A percentile compares a stretch with the other conserved stretches of the same genome.
Conservation (phyloP, 495 filamentous ascomycete species). For the Podospora pseudocomata region DNA sequence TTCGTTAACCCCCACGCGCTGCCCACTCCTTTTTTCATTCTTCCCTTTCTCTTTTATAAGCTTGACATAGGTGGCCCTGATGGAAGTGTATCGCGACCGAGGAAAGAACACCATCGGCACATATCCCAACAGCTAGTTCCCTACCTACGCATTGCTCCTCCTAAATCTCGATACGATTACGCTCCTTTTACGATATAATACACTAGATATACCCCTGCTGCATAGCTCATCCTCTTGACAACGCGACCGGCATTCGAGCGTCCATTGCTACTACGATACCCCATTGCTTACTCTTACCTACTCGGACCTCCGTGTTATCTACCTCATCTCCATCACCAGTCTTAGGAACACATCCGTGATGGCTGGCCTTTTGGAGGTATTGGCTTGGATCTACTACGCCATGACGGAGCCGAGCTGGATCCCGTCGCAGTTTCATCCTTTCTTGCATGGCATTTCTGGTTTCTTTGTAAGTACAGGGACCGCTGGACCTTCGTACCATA, state of each 20-base stretch:
- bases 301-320: background rate
- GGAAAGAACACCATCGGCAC: slow-evolving; percentile 8
- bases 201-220: background rate
- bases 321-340: background rate
- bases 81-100: slow-evolving; percentile 10
- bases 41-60: background rate
- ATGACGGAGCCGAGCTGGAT: slow-evolving; percentile 24
- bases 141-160: too few relatives aligned
- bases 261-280: background rate
- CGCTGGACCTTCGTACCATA: too few relatives aligned
- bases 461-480: slow-evolving; percentile 25
- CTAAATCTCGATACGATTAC: too few relatives aligned
- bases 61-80: slow-evolving; percentile 14
- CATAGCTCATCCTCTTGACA: background rate
- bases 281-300: background rate
- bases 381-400: slow-evolving; percentile 20
- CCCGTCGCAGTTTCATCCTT: slow-evolving; percentile 20
- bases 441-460: slow-evolving; percentile 23
- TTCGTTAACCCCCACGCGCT: background rate
- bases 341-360: background rate
- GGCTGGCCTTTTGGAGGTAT: slow-evolving; percentile 8
- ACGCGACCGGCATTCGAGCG: background rate
- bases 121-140: slow-evolving; percentile 7
- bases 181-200: background rate
- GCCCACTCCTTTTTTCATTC: background rate